These are phyloP conservation scores for Colletotrichum sansevieriae DNA, from an alignment of 2,329 filamentous ascomycete genomes.

Conservation along the genomic window DNA sequence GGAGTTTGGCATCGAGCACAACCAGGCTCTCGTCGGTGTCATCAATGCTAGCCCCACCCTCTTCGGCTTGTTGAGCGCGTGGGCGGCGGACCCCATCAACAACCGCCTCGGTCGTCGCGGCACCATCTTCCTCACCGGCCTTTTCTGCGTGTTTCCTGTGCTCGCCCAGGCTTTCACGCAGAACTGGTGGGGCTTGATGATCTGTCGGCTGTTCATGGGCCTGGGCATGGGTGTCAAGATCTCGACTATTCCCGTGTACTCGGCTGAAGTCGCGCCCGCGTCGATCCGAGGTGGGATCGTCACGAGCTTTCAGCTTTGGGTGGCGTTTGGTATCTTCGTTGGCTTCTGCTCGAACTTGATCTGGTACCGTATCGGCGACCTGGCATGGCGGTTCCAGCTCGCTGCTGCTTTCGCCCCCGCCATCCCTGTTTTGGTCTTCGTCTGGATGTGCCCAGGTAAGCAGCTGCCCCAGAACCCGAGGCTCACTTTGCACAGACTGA, in stretches of 20 bases:
- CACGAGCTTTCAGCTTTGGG: conserved; percentile 80
- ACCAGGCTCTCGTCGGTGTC: conserved; percentile 68
- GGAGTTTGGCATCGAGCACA: conserved; percentile 51
- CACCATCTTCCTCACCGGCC: conserved; percentile 65
- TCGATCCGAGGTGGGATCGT: conserved; percentile 80
- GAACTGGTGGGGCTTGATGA: conserved; percentile 64
- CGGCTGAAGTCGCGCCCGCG: conserved; percentile 78
- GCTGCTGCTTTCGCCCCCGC: conserved; percentile 73
- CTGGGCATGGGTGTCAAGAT: conserved; percentile 79
- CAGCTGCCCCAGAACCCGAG: fast-evolving
- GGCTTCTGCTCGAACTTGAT: conserved; percentile 72
- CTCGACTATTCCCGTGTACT: conserved; percentile 77
- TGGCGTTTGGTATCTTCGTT: conserved; percentile 64
- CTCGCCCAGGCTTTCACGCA: conserved; percentile 67
- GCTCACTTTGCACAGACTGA: fast-evolving
- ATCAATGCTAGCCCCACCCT: conserved; percentile 60
- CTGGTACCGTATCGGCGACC: conserved; percentile 61
- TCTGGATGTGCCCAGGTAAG: conserved; percentile 69
- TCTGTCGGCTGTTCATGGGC: conserved; percentile 68
- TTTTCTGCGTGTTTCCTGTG: conserved; percentile 68
- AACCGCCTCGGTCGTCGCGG: conserved; percentile 47
- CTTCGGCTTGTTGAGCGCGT: conserved; percentile 45
- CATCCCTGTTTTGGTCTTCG: conserved; percentile 63
- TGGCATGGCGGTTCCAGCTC: conserved; percentile 71
- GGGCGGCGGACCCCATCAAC: conserved; percentile 55